Evolutionary conservation across 2,329 filamentous ascomycete species (phyloP).

Genomic region (Fusarium sp.): DNA sequence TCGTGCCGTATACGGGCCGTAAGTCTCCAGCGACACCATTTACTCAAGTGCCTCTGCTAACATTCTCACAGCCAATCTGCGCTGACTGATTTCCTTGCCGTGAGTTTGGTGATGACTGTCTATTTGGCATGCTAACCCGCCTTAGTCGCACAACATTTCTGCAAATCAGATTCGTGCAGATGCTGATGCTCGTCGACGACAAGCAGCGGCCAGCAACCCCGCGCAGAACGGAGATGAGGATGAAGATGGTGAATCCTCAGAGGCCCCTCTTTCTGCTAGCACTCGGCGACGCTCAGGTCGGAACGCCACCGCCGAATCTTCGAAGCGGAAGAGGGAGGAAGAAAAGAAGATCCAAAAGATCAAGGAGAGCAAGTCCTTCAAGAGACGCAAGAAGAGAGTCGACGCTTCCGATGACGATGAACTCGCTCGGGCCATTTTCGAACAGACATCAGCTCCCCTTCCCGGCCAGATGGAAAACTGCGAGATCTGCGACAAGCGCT

Average conservation of each 20-base stretch:
- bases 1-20: conserved; percentile 56
- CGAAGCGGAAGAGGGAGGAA: conserved; percentile 56
- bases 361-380: conserved; percentile 69
- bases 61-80: conserved; percentile 59
- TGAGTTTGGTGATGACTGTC: conserved; percentile 40
- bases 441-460: conserved; percentile 64
- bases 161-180: conserved; percentile 65
- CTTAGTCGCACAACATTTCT: conserved; percentile 78
- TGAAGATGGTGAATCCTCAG: conserved; percentile 35
- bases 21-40: conserved; percentile 24
- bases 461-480: conserved; percentile 92
- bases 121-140: conserved; percentile 31
- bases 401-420: conserved; percentile 61
- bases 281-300: conserved; percentile 45
- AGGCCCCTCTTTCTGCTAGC: conserved; percentile 39
- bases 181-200: conserved; percentile 61
- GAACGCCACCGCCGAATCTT: conserved; percentile 39
- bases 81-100: conserved; percentile 65
- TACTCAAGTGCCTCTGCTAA: background rate
- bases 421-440: conserved; percentile 61
- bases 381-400: conserved; percentile 61
- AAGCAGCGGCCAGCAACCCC: conserved; percentile 42
- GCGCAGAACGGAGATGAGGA: conserved; percentile 32
- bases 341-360: conserved; percentile 70
- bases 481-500: conserved; percentile 85